Evolutionary conservation across 73 alveolate species (phyloP).

Genomic region (Paramecium pentaurelia): DNA sequence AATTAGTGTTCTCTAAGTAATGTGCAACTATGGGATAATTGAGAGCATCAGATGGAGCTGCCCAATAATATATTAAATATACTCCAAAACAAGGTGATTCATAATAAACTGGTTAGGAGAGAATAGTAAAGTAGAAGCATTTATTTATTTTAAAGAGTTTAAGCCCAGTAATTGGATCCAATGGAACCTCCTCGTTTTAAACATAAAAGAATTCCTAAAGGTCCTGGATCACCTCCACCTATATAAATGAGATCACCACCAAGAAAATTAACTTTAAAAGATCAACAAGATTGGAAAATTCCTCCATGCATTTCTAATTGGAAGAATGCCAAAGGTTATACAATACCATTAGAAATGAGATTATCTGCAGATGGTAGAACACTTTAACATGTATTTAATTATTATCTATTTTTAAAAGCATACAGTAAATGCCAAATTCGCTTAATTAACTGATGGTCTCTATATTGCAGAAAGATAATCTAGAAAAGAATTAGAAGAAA

Average conservation of each 20-base stretch:
- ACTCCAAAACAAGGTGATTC: neutral
- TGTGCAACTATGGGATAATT: constrained; percentile 39
- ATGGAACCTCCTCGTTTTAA: constrained; percentile 77
- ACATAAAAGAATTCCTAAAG: constrained; percentile 84
- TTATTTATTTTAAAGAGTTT: constrained; percentile 61
- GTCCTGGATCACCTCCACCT: constrained; percentile 83
- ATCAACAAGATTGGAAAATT: constrained; percentile 97
- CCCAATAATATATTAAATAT: neutral
- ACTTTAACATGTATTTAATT: constrained; percentile 58
- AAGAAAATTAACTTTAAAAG: constrained; percentile 88
- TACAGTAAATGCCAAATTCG: constrained; percentile 88
- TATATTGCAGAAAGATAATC: constrained; percentile 90
- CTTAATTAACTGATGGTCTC: constrained; percentile 85
- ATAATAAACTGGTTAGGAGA: neutral
- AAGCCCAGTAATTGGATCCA: constrained; percentile 77
- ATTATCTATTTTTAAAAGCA: neutral
- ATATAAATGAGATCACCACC: constrained; percentile 88
- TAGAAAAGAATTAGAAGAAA: constrained; percentile 90
- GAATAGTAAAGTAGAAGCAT: constrained; percentile 11
- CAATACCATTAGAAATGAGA: constrained; percentile 99
- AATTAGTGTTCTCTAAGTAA: neutral
- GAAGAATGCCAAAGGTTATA: constrained; percentile 99
- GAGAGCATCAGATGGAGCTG: constrained; percentile 33
- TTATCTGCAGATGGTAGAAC: constrained; percentile 98
- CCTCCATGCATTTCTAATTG: constrained; percentile 99